Evolutionary conservation across 495 filamentous ascomycete genomes (phyloP), one percentile per base, ranked within the genome.

Genomic region (Staphylotrichum longicolle): DNA sequence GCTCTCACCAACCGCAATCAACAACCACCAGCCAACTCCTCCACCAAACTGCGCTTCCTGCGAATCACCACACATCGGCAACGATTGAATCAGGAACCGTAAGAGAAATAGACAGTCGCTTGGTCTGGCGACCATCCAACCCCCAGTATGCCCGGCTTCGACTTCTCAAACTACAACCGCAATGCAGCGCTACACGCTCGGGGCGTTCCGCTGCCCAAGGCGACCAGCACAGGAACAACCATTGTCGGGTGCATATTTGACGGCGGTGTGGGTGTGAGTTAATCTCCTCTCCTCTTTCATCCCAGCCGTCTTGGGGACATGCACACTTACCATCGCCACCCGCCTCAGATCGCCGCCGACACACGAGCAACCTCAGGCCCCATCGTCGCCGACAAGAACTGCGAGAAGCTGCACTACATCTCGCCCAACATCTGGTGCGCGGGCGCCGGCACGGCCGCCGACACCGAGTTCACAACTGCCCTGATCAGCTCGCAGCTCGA

Each of bases 341-440:
- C 39, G 15, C 54, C n/a, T 51, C 70, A 91, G 88, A 96, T 96
- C 77, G 92, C 92, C 62, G 92, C 93, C 80, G 95, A 98, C 80
- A 99, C 95, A 66, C 85, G 95, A 86, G 95, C 95, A 57, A 99
- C 95, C 45, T 93, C 90, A 63, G 95, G 95, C 20, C 91, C 93
- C 45, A 99, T 99, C 75, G 95, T 99, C 69, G 95, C 95, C 72
- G 95, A 99, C 86, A 99, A 99, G 90, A 99, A 99, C 86, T 99
- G 95, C 78, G 91, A 99, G 78, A 99, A 99, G 82, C 86, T 99
- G 54, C 95, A 99, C 79, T 99, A 95, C 82, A 99, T 98, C 75
- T 82, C 94, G 10, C 91, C 95, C 58, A 91, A 97, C 77, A 99
- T 99, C 80, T 99, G 94, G 95, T 99, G 95, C 80, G 95, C 95